Evolutionary conservation across 1,139 yeast genomes (phyloP).

Genomic region (Lodderomyces beijingensis): DNA sequence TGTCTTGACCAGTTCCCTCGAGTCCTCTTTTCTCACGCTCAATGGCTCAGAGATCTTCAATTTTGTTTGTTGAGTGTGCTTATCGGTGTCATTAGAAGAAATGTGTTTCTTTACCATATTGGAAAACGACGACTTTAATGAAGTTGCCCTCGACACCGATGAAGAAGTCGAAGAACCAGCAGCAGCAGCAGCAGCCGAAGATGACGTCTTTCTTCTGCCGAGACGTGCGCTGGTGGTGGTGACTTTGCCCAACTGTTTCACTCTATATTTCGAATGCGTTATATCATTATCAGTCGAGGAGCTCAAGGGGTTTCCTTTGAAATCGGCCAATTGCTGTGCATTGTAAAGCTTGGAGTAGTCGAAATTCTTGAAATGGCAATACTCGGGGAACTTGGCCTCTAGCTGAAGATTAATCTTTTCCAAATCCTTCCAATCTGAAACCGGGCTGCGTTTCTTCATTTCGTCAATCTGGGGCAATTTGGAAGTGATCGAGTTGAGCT

Average conservation of each 20-base stretch:
- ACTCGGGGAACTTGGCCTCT: constrained; percentile 10
- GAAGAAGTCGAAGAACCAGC: neutral
- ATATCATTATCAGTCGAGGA: constrained; percentile 6
- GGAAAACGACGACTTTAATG: neutral
- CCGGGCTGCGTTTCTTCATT: constrained; percentile 6
- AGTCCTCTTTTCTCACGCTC: too few relatives aligned
- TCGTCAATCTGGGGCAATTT: constrained; percentile 12
- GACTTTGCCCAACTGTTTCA: too few relatives aligned
- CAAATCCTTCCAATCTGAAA: constrained; percentile 10
- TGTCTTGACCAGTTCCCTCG: too few relatives aligned
- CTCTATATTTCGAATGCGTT: constrained; percentile 4
- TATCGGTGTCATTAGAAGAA: constrained; percentile 1
- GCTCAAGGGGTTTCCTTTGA: constrained; percentile 10
- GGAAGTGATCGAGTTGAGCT: constrained; percentile 10
- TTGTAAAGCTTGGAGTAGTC: constrained; percentile 1
- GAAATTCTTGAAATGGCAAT: constrained; percentile 4
- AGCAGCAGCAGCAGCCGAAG: too few relatives aligned
- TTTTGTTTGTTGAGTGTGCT: too few relatives aligned
- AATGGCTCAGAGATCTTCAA: too few relatives aligned
- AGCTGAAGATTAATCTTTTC: constrained; percentile 9
- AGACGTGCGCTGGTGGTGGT: too few relatives aligned
- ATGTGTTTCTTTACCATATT: neutral
- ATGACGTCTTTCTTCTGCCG: too few relatives aligned
- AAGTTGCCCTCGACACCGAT: neutral
- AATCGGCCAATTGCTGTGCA: constrained; percentile 9